phyloP scores from a whole-genome alignment of 768 basidiomycete genomes.

The Mycena floridula region DNA sequence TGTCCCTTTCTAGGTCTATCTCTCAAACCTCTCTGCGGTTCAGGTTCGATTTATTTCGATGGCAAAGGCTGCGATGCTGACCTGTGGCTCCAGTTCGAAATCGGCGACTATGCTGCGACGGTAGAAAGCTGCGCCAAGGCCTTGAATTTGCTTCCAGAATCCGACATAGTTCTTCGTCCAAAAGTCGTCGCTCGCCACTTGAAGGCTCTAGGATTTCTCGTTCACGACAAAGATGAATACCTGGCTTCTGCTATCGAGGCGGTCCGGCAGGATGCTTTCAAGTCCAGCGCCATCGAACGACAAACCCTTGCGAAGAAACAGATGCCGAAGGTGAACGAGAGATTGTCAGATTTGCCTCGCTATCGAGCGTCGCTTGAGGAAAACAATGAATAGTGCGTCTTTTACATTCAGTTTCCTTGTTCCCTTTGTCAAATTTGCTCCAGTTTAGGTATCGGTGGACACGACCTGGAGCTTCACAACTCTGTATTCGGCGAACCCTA shows the following conservation, averaged over 20 bases:
- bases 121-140: neutral
- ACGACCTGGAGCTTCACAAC: too few species aligned
- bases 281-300: neutral
- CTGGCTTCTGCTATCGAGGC: neutral
- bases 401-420: too few species aligned
- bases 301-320: neutral
- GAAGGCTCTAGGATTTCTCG: neutral
- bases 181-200: neutral
- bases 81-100: neutral
- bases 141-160: neutral
- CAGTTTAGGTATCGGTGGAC: neutral
- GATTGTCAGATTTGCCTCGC: neutral
- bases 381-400: neutral
- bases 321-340: neutral
- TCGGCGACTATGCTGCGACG: neutral
- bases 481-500: too few species aligned
- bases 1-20: neutral
- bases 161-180: neutral
- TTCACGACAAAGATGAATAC: neutral
- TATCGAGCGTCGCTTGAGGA: neutral
- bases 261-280: neutral
- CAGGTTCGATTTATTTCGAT: neutral
- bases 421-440: too few species aligned
- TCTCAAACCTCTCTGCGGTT: neutral
- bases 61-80: neutral